Base-by-base conservation (phyloP, 371 early-diverging fungal species). In the Aphelidium insulamus region DNA sequence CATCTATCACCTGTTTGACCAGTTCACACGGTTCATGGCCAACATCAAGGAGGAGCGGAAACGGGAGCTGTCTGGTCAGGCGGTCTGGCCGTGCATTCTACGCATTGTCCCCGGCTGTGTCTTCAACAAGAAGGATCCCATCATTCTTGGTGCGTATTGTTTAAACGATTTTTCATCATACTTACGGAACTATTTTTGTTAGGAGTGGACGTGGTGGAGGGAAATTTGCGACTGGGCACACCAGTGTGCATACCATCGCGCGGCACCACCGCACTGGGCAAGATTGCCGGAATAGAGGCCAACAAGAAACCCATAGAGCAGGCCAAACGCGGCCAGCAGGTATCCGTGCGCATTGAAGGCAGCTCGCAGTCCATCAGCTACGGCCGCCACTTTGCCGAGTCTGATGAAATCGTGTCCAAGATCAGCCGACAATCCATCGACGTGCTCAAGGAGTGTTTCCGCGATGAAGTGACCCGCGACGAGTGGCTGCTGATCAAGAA, bases 1-100 rank as follows among this genome's bases (percentile, higher is more conserved):
- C 48, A 98, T 98, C 50, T 99, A 99, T 55, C 97, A 98, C 52
- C 66, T 99, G 70, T 88, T 97, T 43, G 99, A 99, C 54, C 59
- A 70, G 38, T 99, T 84, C 55, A 83, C 78, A 8, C 74, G 73
- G 21, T 81, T 90, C 52, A 64, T 59, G 57, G 47, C 21, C 43
- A 57, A 65, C 19, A 50, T 91, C 22, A 44, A 59, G 29, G 85
- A 90, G 49, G 71, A 78, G 50, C 80, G 75, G 52, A 79, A 82
- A 38, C 72, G 69, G 48, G 91, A 87, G 34, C 70, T 72, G 39
- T 83, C 83, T 9, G 77, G 80, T 11, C 57, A 69, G 26, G 92
- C 91, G 18, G 76, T 98, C 10, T 99, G 91, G 77, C 99, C 99
- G 14, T 87, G 87, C 50, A 55, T 84, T 19, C 54, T 99, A 37